Conservation (phyloP, 441 rosid species). For the Eruca vesicaria region DNA sequence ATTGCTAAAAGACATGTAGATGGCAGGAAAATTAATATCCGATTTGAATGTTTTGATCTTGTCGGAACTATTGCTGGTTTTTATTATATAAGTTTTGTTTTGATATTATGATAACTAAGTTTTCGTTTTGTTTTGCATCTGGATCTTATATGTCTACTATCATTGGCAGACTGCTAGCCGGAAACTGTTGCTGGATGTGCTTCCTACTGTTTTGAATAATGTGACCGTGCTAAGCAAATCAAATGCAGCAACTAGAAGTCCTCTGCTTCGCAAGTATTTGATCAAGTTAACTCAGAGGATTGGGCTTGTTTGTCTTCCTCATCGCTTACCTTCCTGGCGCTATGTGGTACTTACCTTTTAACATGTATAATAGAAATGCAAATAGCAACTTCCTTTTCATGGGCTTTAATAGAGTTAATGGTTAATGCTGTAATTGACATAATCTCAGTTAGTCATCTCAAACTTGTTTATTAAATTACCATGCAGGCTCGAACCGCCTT, state of each 20-base stretch:
- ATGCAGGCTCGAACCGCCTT: conserved; percentile 64
- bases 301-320: conserved; percentile 87
- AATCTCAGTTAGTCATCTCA: conserved; percentile 2
- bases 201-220: conserved; percentile 64
- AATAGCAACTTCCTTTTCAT: conserved; percentile 10
- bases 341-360: conserved; percentile 63
- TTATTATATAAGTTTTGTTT: neutral
- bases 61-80: neutral
- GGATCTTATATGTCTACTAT: conserved; percentile 32
- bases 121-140: conserved; percentile 16
- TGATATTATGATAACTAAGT: neutral
- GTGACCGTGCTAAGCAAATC: conserved; percentile 60
- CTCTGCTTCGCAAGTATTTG: conserved; percentile 83
- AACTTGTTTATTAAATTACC: conserved; percentile 19
- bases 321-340: conserved; percentile 74
- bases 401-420: neutral
- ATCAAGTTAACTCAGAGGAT: conserved; percentile 86
- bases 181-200: conserved; percentile 59
- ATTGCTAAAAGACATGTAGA: neutral
- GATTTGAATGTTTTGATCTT: neutral
- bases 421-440: neutral
- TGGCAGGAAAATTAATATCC: neutral
- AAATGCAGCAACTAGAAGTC: conserved; percentile 61
- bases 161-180: conserved; percentile 74
- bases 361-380: neutral